Conservation (phyloP, 1,284 basidiomycete species). For the Austroboletus rostrupii region DNA sequence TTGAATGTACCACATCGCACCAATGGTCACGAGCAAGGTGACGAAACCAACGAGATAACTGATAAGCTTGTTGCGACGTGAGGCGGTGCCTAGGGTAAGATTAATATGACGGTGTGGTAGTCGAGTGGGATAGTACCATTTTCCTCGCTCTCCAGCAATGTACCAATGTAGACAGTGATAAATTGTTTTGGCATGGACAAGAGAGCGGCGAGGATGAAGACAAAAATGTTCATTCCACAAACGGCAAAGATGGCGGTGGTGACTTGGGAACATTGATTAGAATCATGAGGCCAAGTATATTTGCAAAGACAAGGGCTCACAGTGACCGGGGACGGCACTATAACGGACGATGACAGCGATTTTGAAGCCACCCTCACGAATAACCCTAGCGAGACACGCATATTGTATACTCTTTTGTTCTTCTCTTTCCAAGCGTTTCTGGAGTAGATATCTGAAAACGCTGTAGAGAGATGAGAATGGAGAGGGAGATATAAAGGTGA, state of each 20-base stretch:
- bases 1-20: constrained; percentile 83
- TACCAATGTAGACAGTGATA: constrained; percentile 56
- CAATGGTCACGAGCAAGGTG: constrained; percentile 69
- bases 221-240: constrained; percentile 58
- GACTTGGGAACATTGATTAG: constrained; percentile 27
- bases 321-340: constrained; percentile 62
- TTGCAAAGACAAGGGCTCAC: constrained; percentile 29
- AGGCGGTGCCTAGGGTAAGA: constrained; percentile 35
- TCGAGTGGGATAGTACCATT: constrained; percentile 15
- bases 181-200: constrained; percentile 64
- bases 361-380: constrained; percentile 66
- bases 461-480: constrained; percentile 20
- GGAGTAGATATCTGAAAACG: constrained; percentile 46
- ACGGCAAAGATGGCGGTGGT: constrained; percentile 65
- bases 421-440: constrained; percentile 48
- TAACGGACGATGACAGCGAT: constrained; percentile 56
- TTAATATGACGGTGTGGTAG: constrained; percentile 7
- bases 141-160: constrained; percentile 31
- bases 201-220: constrained; percentile 55
- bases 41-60: constrained; percentile 59
- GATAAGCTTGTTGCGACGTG: constrained; percentile 53
- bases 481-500: not conserved
- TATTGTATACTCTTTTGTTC: constrained; percentile 58
- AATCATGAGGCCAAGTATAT: not conserved
- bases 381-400: constrained; percentile 57